Percentiles rank a stretch among this genome's conserved stretches.
Evolutionary conservation across 306 rosid genomes (phyloP).

Genomic region (Vigna hirtella): DNA sequence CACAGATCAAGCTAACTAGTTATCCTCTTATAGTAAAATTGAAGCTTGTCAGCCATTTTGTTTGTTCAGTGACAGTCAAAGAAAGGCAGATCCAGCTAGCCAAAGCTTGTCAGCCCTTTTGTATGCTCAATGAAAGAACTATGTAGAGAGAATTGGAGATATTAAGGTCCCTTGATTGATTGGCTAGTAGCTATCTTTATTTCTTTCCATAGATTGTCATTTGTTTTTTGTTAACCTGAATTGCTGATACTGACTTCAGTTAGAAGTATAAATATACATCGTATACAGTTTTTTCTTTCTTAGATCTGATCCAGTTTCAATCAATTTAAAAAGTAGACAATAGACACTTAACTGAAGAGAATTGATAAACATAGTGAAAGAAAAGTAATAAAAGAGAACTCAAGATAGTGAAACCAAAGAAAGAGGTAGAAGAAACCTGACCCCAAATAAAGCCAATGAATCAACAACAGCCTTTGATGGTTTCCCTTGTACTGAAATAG

Average conservation of each 20-base stretch:
- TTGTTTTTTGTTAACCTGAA: not conserved
- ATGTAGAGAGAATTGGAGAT: not conserved
- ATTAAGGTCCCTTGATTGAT: not conserved
- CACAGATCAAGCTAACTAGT: not conserved
- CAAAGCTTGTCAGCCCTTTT: no score
- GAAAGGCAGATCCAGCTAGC: no score
- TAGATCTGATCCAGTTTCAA: not conserved
- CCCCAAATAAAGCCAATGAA: slow-evolving; percentile 98
- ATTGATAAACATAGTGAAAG: slow-evolving; percentile 21
- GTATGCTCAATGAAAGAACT: not conserved
- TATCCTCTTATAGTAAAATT: no score
- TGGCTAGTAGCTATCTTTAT: not conserved
- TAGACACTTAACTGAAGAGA: not conserved
- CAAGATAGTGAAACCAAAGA: slow-evolving; percentile 40
- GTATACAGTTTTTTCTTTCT: slow-evolving; percentile 1
- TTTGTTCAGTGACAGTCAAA: no score
- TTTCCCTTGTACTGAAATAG: slow-evolving; percentile 88
- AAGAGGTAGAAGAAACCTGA: slow-evolving; percentile 61
- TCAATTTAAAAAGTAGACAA: slow-evolving; percentile 31
- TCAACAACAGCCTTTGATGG: slow-evolving; percentile 91
- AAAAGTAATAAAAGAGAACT: slow-evolving; percentile 24
- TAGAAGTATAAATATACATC: not conserved
- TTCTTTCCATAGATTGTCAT: not conserved
- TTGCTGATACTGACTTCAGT: not conserved
- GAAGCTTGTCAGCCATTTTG: no score